A percentile compares a stretch with the other conserved stretches of the same genome.
Evolutionary conservation across 169 alveolate genomes (phyloP).

Genomic region (Plasmodium adleri): DNA sequence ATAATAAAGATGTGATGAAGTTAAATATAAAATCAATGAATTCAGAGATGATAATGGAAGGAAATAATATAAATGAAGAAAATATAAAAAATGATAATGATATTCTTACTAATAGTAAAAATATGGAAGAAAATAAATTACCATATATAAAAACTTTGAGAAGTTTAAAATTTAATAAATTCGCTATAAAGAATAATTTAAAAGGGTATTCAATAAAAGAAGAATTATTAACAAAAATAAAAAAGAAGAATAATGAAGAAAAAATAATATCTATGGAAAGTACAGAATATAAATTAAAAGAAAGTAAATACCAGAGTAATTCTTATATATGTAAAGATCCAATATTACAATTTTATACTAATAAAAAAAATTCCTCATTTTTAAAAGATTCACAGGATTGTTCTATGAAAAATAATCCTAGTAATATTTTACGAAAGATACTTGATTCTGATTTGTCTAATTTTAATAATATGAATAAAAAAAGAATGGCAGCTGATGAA

Average conservation of each 20-base stretch:
- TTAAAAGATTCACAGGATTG: conserved; percentile 6
- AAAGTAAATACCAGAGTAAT: background rate
- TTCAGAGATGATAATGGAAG: conserved; percentile 1
- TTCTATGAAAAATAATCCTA: conserved; percentile 10
- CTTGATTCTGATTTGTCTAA: conserved; percentile 37
- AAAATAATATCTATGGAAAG: background rate
- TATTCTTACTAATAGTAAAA: background rate
- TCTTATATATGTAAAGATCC: background rate
- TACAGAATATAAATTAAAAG: background rate
- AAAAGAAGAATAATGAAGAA: background rate
- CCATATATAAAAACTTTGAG: conserved; percentile 4
- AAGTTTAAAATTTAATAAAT: conserved; percentile 1
- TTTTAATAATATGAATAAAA: conserved; percentile 23
- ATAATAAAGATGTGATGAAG: background rate
- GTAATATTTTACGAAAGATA: conserved; percentile 45
- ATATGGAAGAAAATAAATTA: background rate
- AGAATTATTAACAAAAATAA: conserved; percentile 10
- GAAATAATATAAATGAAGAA: background rate
- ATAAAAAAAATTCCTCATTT: conserved; percentile 2
- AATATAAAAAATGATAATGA: conserved; percentile 1
- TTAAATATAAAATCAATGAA: background rate
- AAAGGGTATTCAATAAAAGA: conserved; percentile 35
- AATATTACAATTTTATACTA: background rate
- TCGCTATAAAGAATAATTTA: conserved; percentile 34
- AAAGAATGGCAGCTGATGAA: conserved; percentile 58